Percentiles rank a stretch among this genome's conserved stretches.
Conservation (phyloP, 1,284 basidiomycete species). For the Ceratobasidium sp. region DNA sequence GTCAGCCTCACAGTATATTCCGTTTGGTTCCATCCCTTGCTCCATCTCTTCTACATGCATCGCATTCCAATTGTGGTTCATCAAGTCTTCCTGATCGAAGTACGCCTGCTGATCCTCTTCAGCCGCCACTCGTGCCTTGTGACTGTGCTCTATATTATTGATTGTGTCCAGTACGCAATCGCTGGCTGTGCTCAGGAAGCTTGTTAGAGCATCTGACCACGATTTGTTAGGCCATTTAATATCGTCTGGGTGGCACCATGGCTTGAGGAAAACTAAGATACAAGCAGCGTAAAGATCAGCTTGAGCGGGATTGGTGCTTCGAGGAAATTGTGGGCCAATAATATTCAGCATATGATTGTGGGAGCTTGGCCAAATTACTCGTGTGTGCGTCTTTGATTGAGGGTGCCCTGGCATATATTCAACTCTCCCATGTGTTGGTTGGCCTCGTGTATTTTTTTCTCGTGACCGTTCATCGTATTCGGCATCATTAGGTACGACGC, state of each 20-base stretch:
- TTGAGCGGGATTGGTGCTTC: slow-evolving; percentile 16
- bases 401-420: slow-evolving; percentile 13
- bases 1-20: background rate
- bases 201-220: slow-evolving; percentile 28
- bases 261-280: slow-evolving; percentile 35
- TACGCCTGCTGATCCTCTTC: background rate
- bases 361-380: background rate
- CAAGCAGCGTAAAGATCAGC: slow-evolving; percentile 6
- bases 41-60: background rate
- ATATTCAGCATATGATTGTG: slow-evolving; percentile 33
- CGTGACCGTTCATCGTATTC: background rate
- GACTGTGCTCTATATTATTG: slow-evolving; percentile 8
- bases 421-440: background rate
- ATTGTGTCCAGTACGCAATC: background rate
- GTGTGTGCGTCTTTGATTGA: background rate
- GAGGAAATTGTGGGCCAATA: slow-evolving; percentile 28
- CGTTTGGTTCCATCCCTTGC: background rate
- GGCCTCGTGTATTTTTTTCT: background rate
- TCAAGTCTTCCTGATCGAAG: background rate
- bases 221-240: slow-evolving; percentile 5
- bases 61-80: background rate
- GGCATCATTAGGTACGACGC: background rate
- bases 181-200: background rate
- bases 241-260: slow-evolving; percentile 10
- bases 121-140: background rate